These are phyloP conservation scores for Moesziomyces parantarcticus DNA, from an alignment of 1,284 basidiomycete genomes.

Conservation along the genomic window DNA sequence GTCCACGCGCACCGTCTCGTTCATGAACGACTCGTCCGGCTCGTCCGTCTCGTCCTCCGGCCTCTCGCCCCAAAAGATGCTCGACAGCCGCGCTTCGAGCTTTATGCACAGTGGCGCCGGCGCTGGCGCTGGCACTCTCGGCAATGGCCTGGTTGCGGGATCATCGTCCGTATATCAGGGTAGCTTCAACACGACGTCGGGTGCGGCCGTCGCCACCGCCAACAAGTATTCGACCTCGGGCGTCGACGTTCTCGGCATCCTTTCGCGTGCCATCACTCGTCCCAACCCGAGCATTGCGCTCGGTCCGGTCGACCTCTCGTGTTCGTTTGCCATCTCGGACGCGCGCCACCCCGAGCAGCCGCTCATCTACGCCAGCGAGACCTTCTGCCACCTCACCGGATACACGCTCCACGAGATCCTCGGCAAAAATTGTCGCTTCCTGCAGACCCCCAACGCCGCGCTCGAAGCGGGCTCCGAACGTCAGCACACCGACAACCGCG, in stretches of 20 bases:
- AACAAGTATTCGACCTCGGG: conserved; percentile 83
- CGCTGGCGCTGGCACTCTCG: neutral
- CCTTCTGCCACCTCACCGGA: conserved; percentile 83
- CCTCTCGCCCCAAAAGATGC: conserved; percentile 39
- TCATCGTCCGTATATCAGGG: conserved; percentile 34
- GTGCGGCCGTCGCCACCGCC: conserved; percentile 29
- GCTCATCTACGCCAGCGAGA: conserved; percentile 86
- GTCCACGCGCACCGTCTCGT: conserved; percentile 33
- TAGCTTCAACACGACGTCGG: conserved; percentile 32
- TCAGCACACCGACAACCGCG: conserved; percentile 76
- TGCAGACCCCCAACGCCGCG: conserved; percentile 79
- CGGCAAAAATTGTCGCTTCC: conserved; percentile 68
- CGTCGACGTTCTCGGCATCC: conserved; percentile 85
- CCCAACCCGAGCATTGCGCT: conserved; percentile 81
- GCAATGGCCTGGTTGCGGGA: neutral
- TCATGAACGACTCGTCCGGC: conserved; percentile 40
- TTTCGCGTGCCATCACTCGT: conserved; percentile 80
- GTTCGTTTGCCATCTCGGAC: conserved; percentile 88
- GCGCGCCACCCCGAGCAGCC: conserved; percentile 81
- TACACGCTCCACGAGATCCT: conserved; percentile 74
- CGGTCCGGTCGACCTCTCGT: conserved; percentile 90
- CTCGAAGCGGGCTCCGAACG: conserved; percentile 77
- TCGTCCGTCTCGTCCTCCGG: conserved; percentile 33
- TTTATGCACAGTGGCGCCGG: conserved; percentile 11
- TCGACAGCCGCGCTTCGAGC: conserved; percentile 24